Evolutionary conservation across 139 green algal species (phyloP).

Genomic region (Bryopsis sp.): DNA sequence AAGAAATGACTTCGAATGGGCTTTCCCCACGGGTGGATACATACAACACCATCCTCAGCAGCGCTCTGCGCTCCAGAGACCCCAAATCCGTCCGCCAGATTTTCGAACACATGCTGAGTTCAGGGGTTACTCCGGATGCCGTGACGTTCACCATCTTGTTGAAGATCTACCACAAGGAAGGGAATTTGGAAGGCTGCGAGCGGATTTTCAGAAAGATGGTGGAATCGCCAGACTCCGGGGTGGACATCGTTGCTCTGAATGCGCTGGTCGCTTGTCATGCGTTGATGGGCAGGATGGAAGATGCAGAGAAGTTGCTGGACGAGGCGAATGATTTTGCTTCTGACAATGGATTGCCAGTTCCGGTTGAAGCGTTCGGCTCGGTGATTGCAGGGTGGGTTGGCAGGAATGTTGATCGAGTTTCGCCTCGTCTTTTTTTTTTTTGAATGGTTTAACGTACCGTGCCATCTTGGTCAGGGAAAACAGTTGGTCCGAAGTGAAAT

Average conservation of each 20-base stretch:
- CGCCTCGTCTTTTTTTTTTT: no score
- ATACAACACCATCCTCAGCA: constrained; percentile 4
- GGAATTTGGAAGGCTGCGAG: neutral
- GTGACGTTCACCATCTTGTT: constrained; percentile 9
- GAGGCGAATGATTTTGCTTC: neutral
- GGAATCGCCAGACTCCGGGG: neutral
- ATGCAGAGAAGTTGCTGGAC: neutral
- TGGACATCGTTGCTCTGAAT: constrained; percentile 11
- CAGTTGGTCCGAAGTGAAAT: no score
- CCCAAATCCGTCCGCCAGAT: neutral
- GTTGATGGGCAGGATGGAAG: neutral
- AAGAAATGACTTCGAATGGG: constrained; percentile 1
- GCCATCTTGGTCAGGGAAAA: no score
- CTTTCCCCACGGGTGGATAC: constrained; percentile 6
- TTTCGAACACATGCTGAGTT: constrained; percentile 6
- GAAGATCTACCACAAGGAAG: neutral
- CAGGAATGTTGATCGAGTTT: no score
- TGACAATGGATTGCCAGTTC: neutral
- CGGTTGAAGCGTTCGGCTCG: constrained; percentile 10
- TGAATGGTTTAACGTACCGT: no score
- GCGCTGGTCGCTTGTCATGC: neutral
- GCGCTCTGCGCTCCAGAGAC: neutral
- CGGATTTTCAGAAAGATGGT: constrained; percentile 11
- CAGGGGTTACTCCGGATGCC: constrained; percentile 6
- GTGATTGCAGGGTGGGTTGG: constrained; percentile 13